A percentile compares a stretch with the other conserved stretches of the same genome.
Conservation (phyloP, 257 asterid species). For the Thymus quinquecostatus region DNA sequence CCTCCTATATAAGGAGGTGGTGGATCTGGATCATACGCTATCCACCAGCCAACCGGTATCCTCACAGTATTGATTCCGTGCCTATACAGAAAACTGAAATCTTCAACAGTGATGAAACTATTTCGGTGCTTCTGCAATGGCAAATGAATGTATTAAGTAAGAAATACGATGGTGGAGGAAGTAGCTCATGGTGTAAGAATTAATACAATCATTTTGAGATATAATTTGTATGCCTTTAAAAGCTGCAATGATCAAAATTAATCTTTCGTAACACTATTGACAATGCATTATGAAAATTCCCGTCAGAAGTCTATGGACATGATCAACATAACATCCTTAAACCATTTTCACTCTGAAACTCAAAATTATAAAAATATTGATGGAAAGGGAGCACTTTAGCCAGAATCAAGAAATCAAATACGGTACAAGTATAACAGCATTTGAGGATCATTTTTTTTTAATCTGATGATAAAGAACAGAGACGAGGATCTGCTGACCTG, state of each 20-base stretch:
- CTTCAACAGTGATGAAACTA: slow-evolving; percentile 67
- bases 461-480: not conserved
- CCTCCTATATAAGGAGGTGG: slow-evolving; percentile 81
- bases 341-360: not conserved
- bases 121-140: slow-evolving; percentile 72
- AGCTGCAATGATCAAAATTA: not conserved
- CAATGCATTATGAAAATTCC: not conserved
- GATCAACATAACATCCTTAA: no score
- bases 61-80: slow-evolving; percentile 81
- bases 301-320: not conserved
- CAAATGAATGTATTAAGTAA: slow-evolving; percentile 21
- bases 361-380: not conserved
- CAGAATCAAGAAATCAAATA: not conserved
- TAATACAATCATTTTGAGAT: no score
- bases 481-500: slow-evolving; percentile 45
- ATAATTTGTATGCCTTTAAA: no score
- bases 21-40: slow-evolving; percentile 72
- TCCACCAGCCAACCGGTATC: slow-evolving; percentile 97
- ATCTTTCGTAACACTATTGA: no score
- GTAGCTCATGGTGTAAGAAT: no score
- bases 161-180: not conserved
- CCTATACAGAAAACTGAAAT: slow-evolving; percentile 66
- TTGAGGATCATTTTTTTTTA: not conserved
- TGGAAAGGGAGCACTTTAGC: not conserved
- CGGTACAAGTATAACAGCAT: no score